Evolutionary conservation across 2,329 filamentous ascomycete genomes (phyloP).

Genomic region (Neofusicoccum cordaticola): DNA sequence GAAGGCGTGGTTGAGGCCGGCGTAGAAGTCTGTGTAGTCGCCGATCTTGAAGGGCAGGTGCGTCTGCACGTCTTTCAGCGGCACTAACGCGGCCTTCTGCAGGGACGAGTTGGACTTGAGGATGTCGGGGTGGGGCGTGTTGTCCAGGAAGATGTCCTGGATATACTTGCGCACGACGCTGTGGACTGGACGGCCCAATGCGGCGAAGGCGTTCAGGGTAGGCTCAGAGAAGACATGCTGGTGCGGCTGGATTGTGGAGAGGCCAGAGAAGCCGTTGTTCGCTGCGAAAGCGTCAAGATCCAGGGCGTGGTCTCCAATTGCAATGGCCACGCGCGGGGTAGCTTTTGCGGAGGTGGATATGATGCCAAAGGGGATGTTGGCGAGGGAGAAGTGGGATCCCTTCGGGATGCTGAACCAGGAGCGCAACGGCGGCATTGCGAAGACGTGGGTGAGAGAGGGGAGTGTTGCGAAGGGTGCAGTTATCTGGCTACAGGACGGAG

Average conservation of each 20-base stretch:
- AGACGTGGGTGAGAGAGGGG: neutral
- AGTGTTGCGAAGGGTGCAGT: neutral
- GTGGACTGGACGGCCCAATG: constrained; percentile 66
- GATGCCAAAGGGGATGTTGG: constrained; percentile 82
- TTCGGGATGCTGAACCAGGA: constrained; percentile 62
- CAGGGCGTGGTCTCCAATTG: constrained; percentile 69
- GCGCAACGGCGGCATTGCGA: constrained; percentile 32
- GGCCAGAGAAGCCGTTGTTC: constrained; percentile 57
- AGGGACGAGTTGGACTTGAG: constrained; percentile 61
- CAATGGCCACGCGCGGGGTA: constrained; percentile 63
- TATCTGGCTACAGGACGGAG: neutral
- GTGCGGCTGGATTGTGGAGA: constrained; percentile 57
- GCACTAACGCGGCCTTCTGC: constrained; percentile 58
- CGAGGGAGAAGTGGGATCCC: constrained; percentile 67
- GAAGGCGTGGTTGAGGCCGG: constrained; percentile 74
- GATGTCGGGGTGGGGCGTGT: constrained; percentile 59
- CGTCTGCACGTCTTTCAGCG: constrained; percentile 57
- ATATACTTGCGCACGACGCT: constrained; percentile 66
- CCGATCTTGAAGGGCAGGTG: constrained; percentile 76
- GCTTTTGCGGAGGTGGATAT: constrained; percentile 61
- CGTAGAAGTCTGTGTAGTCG: constrained; percentile 86
- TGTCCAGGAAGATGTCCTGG: constrained; percentile 62
- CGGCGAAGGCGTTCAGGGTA: constrained; percentile 71
- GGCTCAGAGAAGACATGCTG: constrained; percentile 61
- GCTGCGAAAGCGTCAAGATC: constrained; percentile 64